phyloP scores from a whole-genome alignment of 2,329 filamentous ascomycete genomes.

The Fragosphaeria purpurea region DNA sequence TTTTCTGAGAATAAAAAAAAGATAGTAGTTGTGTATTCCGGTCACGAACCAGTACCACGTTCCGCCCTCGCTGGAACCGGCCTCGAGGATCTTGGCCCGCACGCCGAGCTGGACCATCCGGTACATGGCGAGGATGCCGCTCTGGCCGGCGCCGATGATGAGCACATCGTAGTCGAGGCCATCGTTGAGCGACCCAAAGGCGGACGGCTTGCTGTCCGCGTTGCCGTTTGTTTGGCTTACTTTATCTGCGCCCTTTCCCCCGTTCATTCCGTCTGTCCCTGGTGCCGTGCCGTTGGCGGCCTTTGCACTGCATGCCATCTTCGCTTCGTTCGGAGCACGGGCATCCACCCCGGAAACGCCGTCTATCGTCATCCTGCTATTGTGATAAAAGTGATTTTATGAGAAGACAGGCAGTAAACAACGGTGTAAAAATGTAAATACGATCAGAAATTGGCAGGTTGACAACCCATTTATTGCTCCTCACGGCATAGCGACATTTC shows the following conservation, averaged over 20 bases:
- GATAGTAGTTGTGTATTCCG: background rate
- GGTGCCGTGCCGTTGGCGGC: background rate
- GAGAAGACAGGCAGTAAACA: too few relatives aligned
- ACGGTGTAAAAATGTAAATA: too few relatives aligned
- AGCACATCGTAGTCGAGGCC: constrained; percentile 25
- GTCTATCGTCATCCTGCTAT: too few relatives aligned
- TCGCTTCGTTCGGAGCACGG: too few relatives aligned
- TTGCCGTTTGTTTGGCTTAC: background rate
- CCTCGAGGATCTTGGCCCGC: constrained; percentile 28
- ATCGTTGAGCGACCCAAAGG: constrained; percentile 7
- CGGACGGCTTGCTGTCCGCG: background rate
- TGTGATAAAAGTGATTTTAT: too few relatives aligned
- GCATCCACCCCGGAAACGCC: too few relatives aligned
- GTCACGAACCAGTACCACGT: constrained; percentile 32
- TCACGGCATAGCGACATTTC: too few relatives aligned
- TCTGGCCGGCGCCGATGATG: constrained; percentile 29
- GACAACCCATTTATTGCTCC: too few relatives aligned
- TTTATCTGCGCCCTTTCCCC: too few relatives aligned
- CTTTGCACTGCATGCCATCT: background rate
- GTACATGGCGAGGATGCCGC: constrained; percentile 31
- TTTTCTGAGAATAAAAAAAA: background rate
- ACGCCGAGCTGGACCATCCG: constrained; percentile 29
- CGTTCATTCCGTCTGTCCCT: background rate
- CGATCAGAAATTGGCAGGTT: too few relatives aligned
- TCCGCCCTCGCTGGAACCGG: constrained; percentile 30